These are phyloP conservation scores for Darksidea phi DNA, from an alignment of 495 filamentous ascomycete species.

Conservation along the genomic window DNA sequence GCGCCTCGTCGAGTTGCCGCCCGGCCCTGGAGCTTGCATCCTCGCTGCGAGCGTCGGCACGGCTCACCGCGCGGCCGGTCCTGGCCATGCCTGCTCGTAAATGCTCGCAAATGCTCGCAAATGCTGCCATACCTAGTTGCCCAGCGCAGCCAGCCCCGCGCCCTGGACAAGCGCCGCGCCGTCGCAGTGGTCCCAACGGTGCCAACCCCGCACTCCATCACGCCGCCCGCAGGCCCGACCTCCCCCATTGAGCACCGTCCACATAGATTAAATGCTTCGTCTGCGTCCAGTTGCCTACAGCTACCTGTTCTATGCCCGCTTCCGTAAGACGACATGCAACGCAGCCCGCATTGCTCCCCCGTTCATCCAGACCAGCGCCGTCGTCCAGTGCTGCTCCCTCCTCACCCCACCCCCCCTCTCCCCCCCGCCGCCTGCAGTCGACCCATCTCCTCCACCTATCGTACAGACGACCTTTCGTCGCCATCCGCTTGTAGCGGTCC, in stretches of 20 bases:
- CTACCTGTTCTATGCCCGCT: conserved; percentile 9
- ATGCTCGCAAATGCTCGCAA: background rate
- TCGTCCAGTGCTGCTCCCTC: background rate
- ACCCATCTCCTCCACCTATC: conserved; percentile 21
- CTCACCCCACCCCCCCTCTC: background rate
- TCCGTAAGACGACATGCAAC: conserved; percentile 15
- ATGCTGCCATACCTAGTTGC: background rate
- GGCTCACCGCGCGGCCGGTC: background rate
- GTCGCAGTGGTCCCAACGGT: background rate
- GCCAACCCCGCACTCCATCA: background rate
- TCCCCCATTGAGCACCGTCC: background rate
- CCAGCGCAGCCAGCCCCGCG: background rate
- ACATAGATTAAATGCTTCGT: conserved; percentile 23
- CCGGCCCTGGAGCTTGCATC: background rate
- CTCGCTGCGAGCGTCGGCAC: background rate
- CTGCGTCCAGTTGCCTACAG: conserved; percentile 21
- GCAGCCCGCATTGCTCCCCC: background rate
- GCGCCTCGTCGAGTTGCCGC: no score
- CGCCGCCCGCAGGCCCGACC: background rate
- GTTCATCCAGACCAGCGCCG: conserved; percentile 2
- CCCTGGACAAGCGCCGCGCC: background rate
- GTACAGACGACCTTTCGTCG: conserved; percentile 17
- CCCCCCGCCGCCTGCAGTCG: background rate
- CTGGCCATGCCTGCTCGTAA: background rate
- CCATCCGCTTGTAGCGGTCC: background rate